Evolutionary conservation across 2,329 filamentous ascomycete species (phyloP).

Genomic region (Colletotrichum agaves): DNA sequence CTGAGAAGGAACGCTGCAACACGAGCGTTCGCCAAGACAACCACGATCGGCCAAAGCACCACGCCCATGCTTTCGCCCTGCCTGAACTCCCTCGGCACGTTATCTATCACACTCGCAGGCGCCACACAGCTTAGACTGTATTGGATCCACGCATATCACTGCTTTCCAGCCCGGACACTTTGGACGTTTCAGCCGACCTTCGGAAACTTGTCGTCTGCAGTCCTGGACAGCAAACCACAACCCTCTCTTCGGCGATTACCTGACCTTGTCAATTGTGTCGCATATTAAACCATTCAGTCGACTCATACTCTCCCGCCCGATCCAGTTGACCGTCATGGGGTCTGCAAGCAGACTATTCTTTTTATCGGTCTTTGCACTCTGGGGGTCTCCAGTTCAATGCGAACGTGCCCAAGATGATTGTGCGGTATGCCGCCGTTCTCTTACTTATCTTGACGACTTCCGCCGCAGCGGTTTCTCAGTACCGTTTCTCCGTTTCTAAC

Average conservation of each 20-base stretch:
- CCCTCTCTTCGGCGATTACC: conserved; percentile 4
- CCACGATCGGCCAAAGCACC: conserved; percentile 5
- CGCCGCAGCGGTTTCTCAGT: conserved; percentile 36
- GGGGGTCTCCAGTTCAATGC: conserved; percentile 60
- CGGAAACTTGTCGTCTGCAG: conserved; percentile 30
- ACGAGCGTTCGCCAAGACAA: conserved; percentile 8
- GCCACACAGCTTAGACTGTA: conserved; percentile 11
- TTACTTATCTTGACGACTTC: conserved; percentile 35
- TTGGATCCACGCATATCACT: conserved; percentile 8
- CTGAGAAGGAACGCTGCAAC: background rate
- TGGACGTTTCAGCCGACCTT: conserved; percentile 32
- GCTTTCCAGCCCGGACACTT: conserved; percentile 21
- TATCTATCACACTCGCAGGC: background rate
- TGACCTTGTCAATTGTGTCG: background rate
- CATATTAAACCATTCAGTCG: conserved; percentile 9
- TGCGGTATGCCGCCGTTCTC: conserved; percentile 57
- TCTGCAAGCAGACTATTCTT: conserved; percentile 65
- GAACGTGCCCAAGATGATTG: conserved; percentile 59
- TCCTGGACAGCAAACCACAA: background rate
- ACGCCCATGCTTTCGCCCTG: conserved; percentile 10
- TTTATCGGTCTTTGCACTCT: conserved; percentile 66
- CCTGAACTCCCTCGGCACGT: conserved; percentile 13
- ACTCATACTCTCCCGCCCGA: background rate
- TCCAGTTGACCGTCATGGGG: conserved; percentile 53
- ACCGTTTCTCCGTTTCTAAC: conserved; percentile 53